phyloP scores from a whole-genome alignment of 176 grass and related monocot species.

The Puccinellia tenuiflora region DNA sequence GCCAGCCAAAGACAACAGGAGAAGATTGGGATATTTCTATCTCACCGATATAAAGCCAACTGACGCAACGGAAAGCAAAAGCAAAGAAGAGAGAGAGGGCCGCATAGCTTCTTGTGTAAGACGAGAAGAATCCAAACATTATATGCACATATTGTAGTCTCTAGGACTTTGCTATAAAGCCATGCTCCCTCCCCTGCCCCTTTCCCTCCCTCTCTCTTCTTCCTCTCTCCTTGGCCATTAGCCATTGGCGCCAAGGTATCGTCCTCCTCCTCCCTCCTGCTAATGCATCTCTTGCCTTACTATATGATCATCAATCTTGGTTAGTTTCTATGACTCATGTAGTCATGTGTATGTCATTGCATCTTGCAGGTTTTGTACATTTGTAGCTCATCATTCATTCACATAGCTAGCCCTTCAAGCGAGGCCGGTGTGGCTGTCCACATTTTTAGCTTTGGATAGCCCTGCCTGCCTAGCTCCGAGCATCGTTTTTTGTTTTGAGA shows the following conservation, averaged over 20 bases:
- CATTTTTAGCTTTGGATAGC: constrained; percentile 57
- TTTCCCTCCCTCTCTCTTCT: constrained; percentile 56
- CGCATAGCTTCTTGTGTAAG: constrained; percentile 51
- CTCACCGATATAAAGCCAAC: constrained; percentile 47
- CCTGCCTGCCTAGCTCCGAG: constrained; percentile 20
- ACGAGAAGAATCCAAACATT: constrained; percentile 42
- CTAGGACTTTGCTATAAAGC: constrained; percentile 54
- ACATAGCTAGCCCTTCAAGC: constrained; percentile 28
- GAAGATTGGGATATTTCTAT: constrained; percentile 71
- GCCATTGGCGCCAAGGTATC: constrained; percentile 49
- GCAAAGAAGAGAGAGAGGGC: neutral
- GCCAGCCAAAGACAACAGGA: constrained; percentile 63
- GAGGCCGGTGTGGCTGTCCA: constrained; percentile 28
- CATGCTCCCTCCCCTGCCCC: constrained; percentile 19
- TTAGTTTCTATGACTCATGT: constrained; percentile 1
- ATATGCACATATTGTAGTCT: constrained; percentile 30
- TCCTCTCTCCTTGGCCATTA: constrained; percentile 39
- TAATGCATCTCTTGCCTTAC: constrained; percentile 18
- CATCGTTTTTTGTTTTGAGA: constrained; percentile 15
- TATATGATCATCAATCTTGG: constrained; percentile 3
- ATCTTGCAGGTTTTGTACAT: constrained; percentile 58
- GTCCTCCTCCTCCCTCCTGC: neutral
- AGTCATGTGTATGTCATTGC: constrained; percentile 18
- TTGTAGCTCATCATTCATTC: constrained; percentile 41
- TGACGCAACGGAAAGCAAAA: constrained; percentile 58